Evolutionary conservation across 495 filamentous ascomycete species (phyloP).

Genomic region (Hyaloscypha hepaticicola): DNA sequence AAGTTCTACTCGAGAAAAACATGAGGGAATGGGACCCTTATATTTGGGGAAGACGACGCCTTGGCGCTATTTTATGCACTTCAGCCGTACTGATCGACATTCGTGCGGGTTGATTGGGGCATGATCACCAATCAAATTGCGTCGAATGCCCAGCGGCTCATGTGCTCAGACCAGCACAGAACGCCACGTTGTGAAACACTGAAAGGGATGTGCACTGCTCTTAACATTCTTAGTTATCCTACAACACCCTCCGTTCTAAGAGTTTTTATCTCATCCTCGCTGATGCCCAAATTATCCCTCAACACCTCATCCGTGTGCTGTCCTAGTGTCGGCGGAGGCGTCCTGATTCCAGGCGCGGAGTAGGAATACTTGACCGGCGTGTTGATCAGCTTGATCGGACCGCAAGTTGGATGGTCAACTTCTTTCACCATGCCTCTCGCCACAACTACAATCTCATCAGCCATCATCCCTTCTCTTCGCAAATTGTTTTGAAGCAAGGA

Average conservation of each 20-base stretch:
- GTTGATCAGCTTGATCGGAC: conserved; percentile 84
- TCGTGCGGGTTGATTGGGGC: no score
- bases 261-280: conserved; percentile 56
- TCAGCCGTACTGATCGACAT: no score
- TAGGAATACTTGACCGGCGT: conserved; percentile 89
- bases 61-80: no score
- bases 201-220: no score
- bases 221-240: conserved; percentile 51
- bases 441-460: conserved; percentile 44
- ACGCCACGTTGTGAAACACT: no score
- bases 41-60: no score
- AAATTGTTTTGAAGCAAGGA: neutral
- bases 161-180: no score
- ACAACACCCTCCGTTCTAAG: conserved; percentile 70
- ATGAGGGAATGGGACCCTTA: no score
- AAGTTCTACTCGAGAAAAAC: no score
- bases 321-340: conserved; percentile 79
- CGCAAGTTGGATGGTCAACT: conserved; percentile 80
- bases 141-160: no score
- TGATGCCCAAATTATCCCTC: conserved; percentile 61
- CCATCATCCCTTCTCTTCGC: neutral
- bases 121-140: no score
- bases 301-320: conserved; percentile 92
- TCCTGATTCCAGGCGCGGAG: conserved; percentile 67
- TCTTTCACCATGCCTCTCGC: conserved; percentile 88